A percentile compares a stretch with the other conserved stretches of the same genome.
phyloP scores from a whole-genome alignment of 306 rosid genomes.

The Dalbergia cochinchinensis region DNA sequence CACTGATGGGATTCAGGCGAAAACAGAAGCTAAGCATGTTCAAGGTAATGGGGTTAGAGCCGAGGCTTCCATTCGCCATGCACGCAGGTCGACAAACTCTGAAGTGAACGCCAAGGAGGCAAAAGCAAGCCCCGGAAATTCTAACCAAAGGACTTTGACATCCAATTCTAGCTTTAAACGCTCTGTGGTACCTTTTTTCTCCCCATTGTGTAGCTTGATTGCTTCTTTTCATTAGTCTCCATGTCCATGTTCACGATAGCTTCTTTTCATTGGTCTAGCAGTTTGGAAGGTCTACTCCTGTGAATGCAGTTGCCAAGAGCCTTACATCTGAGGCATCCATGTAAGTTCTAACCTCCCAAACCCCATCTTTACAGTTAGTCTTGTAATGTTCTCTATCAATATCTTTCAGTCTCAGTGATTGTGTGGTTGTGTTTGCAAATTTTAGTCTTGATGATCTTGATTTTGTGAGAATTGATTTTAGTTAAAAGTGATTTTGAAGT shows the following conservation, averaged over 20 bases:
- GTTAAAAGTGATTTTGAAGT: too few relatives aligned
- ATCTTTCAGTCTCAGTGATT: not conserved
- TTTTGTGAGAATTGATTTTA: too few relatives aligned
- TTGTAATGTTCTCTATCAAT: not conserved
- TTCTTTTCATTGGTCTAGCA: constrained; percentile 40
- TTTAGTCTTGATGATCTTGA: too few relatives aligned
- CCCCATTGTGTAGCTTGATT: not conserved
- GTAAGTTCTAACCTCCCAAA: constrained; percentile 55
- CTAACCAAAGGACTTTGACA: constrained; percentile 53
- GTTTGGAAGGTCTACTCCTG: constrained; percentile 61
- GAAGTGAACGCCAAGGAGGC: constrained; percentile 61
- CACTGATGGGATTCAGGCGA: constrained; percentile 57
- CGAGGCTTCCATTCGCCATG: constrained; percentile 54
- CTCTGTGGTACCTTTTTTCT: constrained; percentile 52
- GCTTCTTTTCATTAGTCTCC: constrained; percentile 32
- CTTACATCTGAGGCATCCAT: constrained; percentile 55
- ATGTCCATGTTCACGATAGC: constrained; percentile 23
- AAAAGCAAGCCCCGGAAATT: constrained; percentile 51
- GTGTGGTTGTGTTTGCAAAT: too few relatives aligned
- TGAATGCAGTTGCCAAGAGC: constrained; percentile 51
- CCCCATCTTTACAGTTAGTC: not conserved
- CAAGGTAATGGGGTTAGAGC: constrained; percentile 54
- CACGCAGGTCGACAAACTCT: constrained; percentile 56
- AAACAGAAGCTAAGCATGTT: constrained; percentile 53
- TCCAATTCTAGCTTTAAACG: constrained; percentile 51